These are phyloP conservation scores for Pyricularia pennisetigena DNA, from an alignment of 2,329 filamentous ascomycete species.

Conservation along the genomic window DNA sequence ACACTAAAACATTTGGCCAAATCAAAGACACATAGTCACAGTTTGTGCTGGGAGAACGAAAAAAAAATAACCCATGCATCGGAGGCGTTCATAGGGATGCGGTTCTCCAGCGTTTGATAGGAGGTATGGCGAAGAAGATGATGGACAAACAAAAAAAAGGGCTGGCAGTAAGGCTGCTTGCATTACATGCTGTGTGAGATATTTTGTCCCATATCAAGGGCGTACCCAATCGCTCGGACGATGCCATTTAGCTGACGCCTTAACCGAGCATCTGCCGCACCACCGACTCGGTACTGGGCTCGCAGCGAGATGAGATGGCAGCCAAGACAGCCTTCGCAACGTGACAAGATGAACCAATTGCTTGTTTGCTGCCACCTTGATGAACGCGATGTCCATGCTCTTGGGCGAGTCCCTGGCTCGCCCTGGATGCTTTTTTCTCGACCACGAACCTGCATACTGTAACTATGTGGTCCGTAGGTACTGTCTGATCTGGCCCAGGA, in stretches of 20 bases:
- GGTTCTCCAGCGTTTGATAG: not conserved
- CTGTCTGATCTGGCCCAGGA: not conserved
- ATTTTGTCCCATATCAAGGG: not conserved
- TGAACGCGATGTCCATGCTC: not conserved
- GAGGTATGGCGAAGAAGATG: not conserved
- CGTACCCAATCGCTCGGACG: not conserved
- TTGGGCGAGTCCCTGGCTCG: not conserved
- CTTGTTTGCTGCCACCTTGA: not conserved
- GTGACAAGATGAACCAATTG: not conserved
- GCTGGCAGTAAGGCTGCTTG: not conserved
- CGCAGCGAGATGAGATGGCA: not conserved
- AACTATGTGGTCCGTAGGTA: no score
- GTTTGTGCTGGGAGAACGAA: not conserved
- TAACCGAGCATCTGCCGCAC: conserved; percentile 1
- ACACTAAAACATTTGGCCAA: not conserved
- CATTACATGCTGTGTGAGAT: not conserved
- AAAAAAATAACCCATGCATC: not conserved
- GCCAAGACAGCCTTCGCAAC: not conserved
- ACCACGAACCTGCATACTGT: not conserved
- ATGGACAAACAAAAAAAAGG: not conserved
- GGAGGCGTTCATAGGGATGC: not conserved
- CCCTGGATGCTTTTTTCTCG: not conserved
- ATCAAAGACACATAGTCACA: not conserved
- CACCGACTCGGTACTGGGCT: not conserved
- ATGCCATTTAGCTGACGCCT: not conserved